These are phyloP conservation scores for Pharnaceum exiguum DNA, from an alignment of 148 eudicot species.

Conservation along the genomic window DNA sequence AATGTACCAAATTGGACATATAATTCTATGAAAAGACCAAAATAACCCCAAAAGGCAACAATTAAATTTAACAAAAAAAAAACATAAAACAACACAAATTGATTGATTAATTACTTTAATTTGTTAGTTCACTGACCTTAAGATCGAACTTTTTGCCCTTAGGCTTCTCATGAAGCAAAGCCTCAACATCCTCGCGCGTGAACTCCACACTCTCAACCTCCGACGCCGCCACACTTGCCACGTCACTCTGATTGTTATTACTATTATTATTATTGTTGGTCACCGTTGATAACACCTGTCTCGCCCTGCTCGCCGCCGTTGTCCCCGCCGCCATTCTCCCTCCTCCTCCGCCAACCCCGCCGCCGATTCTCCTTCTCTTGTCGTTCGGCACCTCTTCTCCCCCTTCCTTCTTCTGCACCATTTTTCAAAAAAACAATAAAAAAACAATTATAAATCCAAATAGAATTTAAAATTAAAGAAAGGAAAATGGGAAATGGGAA, in stretches of 20 bases:
- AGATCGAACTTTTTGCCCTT: constrained; percentile 58
- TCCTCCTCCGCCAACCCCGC: too few species aligned
- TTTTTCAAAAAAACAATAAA: background rate
- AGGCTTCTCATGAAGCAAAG: constrained; percentile 62
- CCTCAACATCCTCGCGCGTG: constrained; percentile 61
- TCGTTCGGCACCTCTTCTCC: constrained; percentile 33
- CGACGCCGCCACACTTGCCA: constrained; percentile 25
- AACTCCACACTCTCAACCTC: constrained; percentile 52
- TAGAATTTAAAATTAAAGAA: background rate
- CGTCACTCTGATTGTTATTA: constrained; percentile 10
- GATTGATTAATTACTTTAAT: too few species aligned
- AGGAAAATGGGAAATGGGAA: background rate
- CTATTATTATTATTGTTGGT: constrained; percentile 28
- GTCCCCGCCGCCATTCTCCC: constrained; percentile 31
- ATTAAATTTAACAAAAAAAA: too few species aligned
- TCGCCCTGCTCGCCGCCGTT: constrained; percentile 30
- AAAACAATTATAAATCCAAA: background rate
- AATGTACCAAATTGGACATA: too few species aligned
- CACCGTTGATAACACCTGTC: constrained; percentile 40
- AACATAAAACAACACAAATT: too few species aligned
- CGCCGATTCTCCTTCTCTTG: constrained; percentile 52
- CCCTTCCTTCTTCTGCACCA: constrained; percentile 43
- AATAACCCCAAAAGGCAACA: too few species aligned
- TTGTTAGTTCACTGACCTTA: too few species aligned
- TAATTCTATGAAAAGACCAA: too few species aligned